Evolutionary conservation across 2,329 filamentous ascomycete species (phyloP), one percentile per base, ranked within the genome.

Genomic region (Lizonia empirigonia): DNA sequence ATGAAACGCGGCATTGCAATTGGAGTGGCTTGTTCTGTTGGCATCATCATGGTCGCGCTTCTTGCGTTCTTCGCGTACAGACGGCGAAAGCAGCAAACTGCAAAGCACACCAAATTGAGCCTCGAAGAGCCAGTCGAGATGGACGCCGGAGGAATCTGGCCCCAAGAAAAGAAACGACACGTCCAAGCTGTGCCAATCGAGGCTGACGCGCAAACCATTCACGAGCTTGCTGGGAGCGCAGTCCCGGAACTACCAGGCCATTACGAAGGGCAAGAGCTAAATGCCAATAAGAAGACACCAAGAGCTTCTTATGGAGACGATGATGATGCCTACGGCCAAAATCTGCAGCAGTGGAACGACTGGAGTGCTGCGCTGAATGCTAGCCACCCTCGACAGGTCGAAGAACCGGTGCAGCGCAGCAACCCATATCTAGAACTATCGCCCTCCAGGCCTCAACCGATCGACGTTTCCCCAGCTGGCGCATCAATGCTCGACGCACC

Each of bases 1-100:
- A 65, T 68, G 55, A 68, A 68, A 39, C 60, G 65, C 22, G 65
- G 65, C 16, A 67, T 68, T 19, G 65, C 62, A 15, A 66, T 68
- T 23, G 65, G 65, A 8, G 59, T 67, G 16, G 63, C 60, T 7
- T 60, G 59, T 19, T 67, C 59, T 7, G 56, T 67, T 4, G 54
- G 53, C 9, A 36, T 65, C 23, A 53, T 68, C 20, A 41, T 65
- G 40, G 56, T 67, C 33, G 61, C 55, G 1, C 47, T 65, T 19
- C 47, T 68, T 23, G 58, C 63, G 7, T 55, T 59, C 44, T 58
- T 62, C 34, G 61, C 57, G 32, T 42, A 62, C 44, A 58, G 55
- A 36, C 63, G 62, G 36, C 58, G 64, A 10, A 61, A 58, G 23
- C 53, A 56, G 37, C 30, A 44, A 35, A 46, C 41, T 42, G 19